Percentiles rank a stretch among this genome's conserved stretches.
These are phyloP conservation scores for Aspergillus cristatus DNA, from an alignment of 495 filamentous ascomycete species.

Conservation along the genomic window DNA sequence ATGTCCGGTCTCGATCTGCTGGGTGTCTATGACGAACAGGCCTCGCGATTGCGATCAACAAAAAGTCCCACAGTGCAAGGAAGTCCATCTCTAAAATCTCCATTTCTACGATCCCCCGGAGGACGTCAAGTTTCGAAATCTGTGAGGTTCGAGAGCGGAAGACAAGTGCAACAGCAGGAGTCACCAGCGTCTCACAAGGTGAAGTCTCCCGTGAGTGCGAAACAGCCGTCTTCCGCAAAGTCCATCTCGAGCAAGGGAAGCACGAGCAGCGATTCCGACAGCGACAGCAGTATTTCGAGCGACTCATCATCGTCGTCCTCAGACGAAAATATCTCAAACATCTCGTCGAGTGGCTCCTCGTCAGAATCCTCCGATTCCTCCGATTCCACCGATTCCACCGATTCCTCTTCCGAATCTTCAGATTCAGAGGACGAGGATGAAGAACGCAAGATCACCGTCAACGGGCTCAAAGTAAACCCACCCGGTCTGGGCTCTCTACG, in stretches of 20 bases:
- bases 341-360: constrained; percentile 16
- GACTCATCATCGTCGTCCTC: constrained; percentile 12
- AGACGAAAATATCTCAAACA: constrained; percentile 9
- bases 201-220: neutral
- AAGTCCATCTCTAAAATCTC: constrained; percentile 17
- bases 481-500: constrained; percentile 35
- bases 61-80: constrained; percentile 1
- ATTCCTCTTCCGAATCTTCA: constrained; percentile 18
- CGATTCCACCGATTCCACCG: constrained; percentile 5
- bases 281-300: constrained; percentile 13
- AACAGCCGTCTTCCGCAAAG: neutral
- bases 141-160: neutral
- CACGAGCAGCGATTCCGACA: constrained; percentile 1
- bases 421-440: constrained; percentile 9
- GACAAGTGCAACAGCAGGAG: neutral
- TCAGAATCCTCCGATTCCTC: constrained; percentile 10
- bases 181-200: constrained; percentile 3
- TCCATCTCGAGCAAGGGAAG: constrained; percentile 2
- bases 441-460: neutral
- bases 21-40: constrained; percentile 11
- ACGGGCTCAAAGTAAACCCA: constrained; percentile 15
- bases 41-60: constrained; percentile 7
- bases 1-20: constrained; percentile 11
- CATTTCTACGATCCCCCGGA: constrained; percentile 8
- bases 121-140: neutral